Base-by-base conservation (phyloP, 2,329 filamentous ascomycete species). In the Pseudomassariella vexata region DNA sequence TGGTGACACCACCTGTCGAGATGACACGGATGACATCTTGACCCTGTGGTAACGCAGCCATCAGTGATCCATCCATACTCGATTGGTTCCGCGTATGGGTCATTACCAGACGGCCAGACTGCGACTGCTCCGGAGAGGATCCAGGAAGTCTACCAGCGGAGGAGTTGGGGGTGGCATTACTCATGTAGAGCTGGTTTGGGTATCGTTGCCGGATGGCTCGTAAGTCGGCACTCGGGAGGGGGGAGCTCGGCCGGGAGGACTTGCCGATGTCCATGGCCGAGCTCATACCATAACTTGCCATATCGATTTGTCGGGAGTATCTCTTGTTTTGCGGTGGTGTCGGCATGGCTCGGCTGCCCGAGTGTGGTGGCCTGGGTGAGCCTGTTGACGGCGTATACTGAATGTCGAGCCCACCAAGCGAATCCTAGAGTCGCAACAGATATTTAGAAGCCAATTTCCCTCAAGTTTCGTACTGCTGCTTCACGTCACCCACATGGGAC, bases 21-120 rank as follows among this genome's bases (percentile, higher is more conserved):
- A 96, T 95, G 45, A 95, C 87, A 41, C 89, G 78, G 42, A 96
- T 94, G 39, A 95, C 78, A 38, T 89, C 84, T 56, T 94, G 87
- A 58, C 88, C 85, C 43, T 81, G 74, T 36, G 89, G 89, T 50
- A 95, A 66, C 38, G 83, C 82, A 44, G 86, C 85, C 73, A 90
- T 92, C 42, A 90, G 79, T 46, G 86, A 82, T 40, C 82, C 82
- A 58, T 95, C 89, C 51, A 90, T 72, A 58, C 86, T 94, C 33
- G 84, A 85, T 49, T 84, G 84, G 46, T 85, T 85, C 51, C 85
- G 78, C 34, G 82, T 77, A 57, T 95, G 87, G 45, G 70, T 68
- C 37, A 69, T 70, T 56, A 79, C 75, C 45, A 82, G 64, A 49
- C 73, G 72, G 42, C 76, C 73, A 30, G 73, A 68, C 46, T 79